Percentiles rank a stretch among this genome's conserved stretches.
Evolutionary conservation across 192 early-diverging fungal genomes (phyloP).

Genomic region (Phycomyces blakesleeanus): DNA sequence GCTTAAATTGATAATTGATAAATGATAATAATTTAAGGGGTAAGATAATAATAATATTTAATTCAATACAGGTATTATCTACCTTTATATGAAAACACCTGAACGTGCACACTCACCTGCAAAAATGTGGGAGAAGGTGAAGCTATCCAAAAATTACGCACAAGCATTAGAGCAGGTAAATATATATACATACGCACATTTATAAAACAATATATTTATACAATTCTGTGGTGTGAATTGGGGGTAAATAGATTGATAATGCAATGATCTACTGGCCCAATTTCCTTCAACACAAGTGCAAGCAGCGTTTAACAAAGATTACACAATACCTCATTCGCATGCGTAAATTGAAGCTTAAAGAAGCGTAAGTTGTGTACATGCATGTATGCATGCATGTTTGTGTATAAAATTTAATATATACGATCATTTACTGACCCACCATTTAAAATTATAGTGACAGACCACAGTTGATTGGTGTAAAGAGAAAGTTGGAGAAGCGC

Average conservation of each 20-base stretch:
- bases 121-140: constrained; percentile 89
- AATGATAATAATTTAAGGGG: no score
- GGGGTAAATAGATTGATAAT: constrained; percentile 67
- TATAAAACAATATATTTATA: no score
- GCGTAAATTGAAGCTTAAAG: constrained; percentile 84
- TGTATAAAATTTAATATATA: no score
- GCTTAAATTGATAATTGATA: no score
- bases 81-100: constrained; percentile 92
- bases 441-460: constrained; percentile 29
- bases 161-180: constrained; percentile 72
- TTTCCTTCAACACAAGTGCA: constrained; percentile 92
- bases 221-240: no score
- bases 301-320: constrained; percentile 93
- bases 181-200: background rate
- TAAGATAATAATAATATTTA: no score
- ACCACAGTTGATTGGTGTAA: constrained; percentile 81
- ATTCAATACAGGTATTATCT: constrained; percentile 76
- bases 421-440: background rate
- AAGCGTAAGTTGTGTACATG: constrained; percentile 38
- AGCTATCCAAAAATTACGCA: constrained; percentile 87
- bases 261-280: constrained; percentile 90
- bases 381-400: no score
- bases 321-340: constrained; percentile 95
- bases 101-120: constrained; percentile 93
- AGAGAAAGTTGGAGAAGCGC: constrained; percentile 91